These are phyloP conservation scores for Paramecium octaurelia DNA, from an alignment of 73 alveolate genomes.

Conservation along the genomic window DNA sequence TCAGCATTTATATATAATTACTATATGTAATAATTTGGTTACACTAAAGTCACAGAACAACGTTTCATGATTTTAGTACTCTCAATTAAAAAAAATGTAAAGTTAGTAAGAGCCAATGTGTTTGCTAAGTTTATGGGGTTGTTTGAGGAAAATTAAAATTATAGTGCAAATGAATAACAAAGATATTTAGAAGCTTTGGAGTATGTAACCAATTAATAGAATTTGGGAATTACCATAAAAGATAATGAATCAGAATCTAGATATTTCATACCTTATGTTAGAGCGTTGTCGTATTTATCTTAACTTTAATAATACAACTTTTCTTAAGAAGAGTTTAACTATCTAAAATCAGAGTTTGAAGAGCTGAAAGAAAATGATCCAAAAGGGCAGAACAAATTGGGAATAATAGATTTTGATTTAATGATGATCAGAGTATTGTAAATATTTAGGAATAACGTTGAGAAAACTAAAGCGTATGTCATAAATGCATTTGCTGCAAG, in stretches of 20 bases:
- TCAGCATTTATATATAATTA: conserved; percentile 41
- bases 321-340: conserved; percentile 14
- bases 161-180: conserved; percentile 27
- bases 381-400: neutral
- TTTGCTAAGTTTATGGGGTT: conserved; percentile 51
- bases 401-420: conserved; percentile 47
- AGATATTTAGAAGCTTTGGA: conserved; percentile 54
- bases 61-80: conserved; percentile 44
- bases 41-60: conserved; percentile 46
- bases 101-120: conserved; percentile 15
- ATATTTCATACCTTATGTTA: conserved; percentile 49
- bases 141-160: conserved; percentile 31
- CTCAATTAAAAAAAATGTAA: conserved; percentile 7
- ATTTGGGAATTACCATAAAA: neutral
- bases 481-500: conserved; percentile 57
- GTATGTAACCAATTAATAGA: neutral
- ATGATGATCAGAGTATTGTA: conserved; percentile 27
- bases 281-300: neutral
- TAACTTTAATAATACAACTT: neutral
- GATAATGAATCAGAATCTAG: conserved; percentile 43
- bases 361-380: conserved; percentile 46
- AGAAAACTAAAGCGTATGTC: conserved; percentile 44
- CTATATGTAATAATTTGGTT: conserved; percentile 33
- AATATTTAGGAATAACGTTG: conserved; percentile 20
- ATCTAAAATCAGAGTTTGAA: conserved; percentile 46